A percentile compares a stretch with the other conserved stretches of the same genome.
These are phyloP conservation scores for Sugiyamaella xylanicola DNA, from an alignment of 1,139 yeast species.

Conservation along the genomic window DNA sequence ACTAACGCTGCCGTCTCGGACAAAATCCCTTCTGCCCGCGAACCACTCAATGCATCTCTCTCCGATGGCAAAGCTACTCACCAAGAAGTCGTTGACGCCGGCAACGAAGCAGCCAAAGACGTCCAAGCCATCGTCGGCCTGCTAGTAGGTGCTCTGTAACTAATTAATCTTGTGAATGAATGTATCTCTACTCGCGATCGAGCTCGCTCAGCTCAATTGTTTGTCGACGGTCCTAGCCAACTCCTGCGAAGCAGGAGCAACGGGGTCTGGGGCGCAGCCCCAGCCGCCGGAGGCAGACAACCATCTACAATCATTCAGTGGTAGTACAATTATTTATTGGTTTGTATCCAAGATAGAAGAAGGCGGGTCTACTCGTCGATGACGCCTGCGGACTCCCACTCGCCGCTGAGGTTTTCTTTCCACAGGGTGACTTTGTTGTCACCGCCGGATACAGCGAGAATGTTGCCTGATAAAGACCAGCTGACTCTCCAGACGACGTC, in stretches of 20 bases:
- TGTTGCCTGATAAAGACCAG: constrained; percentile 95
- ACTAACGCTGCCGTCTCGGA: constrained; percentile 80
- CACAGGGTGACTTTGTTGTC: constrained; percentile 94
- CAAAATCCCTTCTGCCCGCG: constrained; percentile 57
- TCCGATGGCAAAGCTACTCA: constrained; percentile 85
- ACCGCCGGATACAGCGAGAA: constrained; percentile 94
- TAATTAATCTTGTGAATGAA: no score
- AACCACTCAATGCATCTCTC: constrained; percentile 47
- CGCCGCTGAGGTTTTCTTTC: constrained; percentile 92
- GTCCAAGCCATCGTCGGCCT: constrained; percentile 70
- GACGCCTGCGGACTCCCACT: constrained; percentile 96
- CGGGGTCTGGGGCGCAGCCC: neutral
- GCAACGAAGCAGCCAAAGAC: constrained; percentile 76
- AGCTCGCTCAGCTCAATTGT: neutral
- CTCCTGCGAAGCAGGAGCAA: neutral
- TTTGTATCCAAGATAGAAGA: neutral
- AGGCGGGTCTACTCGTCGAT: constrained; percentile 63
- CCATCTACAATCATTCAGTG: neutral
- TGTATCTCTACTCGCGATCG: no score
- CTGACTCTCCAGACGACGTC: constrained; percentile 98
- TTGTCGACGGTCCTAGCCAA: no score
- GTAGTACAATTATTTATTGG: neutral
- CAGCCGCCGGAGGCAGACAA: constrained; percentile 1
- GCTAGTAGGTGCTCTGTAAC: constrained; percentile 51
- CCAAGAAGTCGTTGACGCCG: constrained; percentile 83